These are phyloP conservation scores for Lichenothelia convexa DNA, from an alignment of 495 filamentous ascomycete genomes.

Conservation along the genomic window DNA sequence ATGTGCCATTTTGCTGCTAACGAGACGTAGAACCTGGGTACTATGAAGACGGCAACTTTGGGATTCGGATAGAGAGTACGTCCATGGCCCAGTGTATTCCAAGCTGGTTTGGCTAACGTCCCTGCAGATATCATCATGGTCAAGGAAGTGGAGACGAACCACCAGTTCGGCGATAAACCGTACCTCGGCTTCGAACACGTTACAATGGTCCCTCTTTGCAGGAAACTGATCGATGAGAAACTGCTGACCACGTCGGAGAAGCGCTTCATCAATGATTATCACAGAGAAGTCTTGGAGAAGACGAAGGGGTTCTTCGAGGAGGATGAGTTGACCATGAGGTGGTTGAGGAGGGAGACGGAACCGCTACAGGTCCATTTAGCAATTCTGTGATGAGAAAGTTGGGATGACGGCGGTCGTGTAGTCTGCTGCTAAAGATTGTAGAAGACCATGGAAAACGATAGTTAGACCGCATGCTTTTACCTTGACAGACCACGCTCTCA, in stretches of 20 bases:
- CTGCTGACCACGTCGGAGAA: constrained; percentile 63
- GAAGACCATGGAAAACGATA: too few relatives aligned
- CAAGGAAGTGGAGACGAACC: constrained; percentile 64
- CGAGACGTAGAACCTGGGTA: constrained; percentile 76
- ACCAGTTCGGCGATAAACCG: constrained; percentile 82
- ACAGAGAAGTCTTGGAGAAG: constrained; percentile 63
- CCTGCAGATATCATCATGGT: constrained; percentile 59
- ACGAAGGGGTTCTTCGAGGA: constrained; percentile 64
- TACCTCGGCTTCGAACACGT: constrained; percentile 93
- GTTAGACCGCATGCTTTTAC: too few relatives aligned
- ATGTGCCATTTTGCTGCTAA: constrained; percentile 8
- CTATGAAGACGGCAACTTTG: constrained; percentile 93
- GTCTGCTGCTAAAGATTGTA: too few relatives aligned
- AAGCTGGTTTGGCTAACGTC: background rate
- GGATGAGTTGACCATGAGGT: constrained; percentile 46
- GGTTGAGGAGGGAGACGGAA: constrained; percentile 74
- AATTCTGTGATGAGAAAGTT: too few relatives aligned
- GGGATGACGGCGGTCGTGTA: too few relatives aligned
- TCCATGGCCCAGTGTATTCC: background rate
- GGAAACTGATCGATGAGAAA: constrained; percentile 63
- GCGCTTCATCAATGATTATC: constrained; percentile 75
- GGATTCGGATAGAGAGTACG: constrained; percentile 92
- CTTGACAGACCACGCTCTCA: too few relatives aligned
- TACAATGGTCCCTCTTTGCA: constrained; percentile 89
- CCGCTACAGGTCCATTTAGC: too few relatives aligned